Percentiles rank a stretch among this genome's conserved stretches.
Conservation (phyloP, 1,284 basidiomycete species). For the Irpex sp. region DNA sequence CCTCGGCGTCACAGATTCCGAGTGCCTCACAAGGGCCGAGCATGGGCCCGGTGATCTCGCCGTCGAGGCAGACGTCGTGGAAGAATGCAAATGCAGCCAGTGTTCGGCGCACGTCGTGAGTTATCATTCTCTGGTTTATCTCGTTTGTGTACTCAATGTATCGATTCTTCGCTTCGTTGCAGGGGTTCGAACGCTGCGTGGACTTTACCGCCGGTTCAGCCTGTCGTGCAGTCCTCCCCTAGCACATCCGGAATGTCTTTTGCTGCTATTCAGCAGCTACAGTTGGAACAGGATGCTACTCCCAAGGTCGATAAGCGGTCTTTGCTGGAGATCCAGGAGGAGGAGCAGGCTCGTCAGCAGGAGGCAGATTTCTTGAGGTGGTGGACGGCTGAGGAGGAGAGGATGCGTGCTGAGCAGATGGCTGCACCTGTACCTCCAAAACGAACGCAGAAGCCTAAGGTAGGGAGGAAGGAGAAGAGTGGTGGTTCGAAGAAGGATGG, state of each 20-base stretch:
- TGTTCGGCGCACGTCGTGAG: slow-evolving; percentile 48
- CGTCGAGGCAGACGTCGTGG: slow-evolving; percentile 40
- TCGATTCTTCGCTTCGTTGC: not conserved
- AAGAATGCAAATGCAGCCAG: slow-evolving; percentile 26
- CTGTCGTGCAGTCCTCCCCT: slow-evolving; percentile 33
- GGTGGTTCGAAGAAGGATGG: not conserved
- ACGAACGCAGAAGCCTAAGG: not conserved
- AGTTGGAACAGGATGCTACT: slow-evolving; percentile 50
- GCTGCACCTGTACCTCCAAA: not conserved
- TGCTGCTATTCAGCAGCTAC: slow-evolving; percentile 78
- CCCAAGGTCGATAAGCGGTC: slow-evolving; percentile 54
- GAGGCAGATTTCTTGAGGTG: slow-evolving; percentile 82
- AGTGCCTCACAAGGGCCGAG: slow-evolving; percentile 25
- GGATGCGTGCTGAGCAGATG: slow-evolving; percentile 45
- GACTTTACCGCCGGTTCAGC: slow-evolving; percentile 48
- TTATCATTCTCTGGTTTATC: slow-evolving; percentile 14
- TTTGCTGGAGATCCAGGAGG: slow-evolving; percentile 80
- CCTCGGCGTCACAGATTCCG: slow-evolving; percentile 8
- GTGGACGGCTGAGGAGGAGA: slow-evolving; percentile 83
- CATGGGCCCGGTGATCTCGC: slow-evolving; percentile 60
- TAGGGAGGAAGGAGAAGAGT: not conserved
- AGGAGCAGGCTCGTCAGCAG: slow-evolving; percentile 62
- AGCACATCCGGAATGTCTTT: slow-evolving; percentile 55
- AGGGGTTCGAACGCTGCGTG: slow-evolving; percentile 48
- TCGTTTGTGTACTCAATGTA: not conserved